Evolutionary conservation across 2,329 filamentous ascomycete genomes (phyloP).

Genomic region (Penicillium oxalicum): DNA sequence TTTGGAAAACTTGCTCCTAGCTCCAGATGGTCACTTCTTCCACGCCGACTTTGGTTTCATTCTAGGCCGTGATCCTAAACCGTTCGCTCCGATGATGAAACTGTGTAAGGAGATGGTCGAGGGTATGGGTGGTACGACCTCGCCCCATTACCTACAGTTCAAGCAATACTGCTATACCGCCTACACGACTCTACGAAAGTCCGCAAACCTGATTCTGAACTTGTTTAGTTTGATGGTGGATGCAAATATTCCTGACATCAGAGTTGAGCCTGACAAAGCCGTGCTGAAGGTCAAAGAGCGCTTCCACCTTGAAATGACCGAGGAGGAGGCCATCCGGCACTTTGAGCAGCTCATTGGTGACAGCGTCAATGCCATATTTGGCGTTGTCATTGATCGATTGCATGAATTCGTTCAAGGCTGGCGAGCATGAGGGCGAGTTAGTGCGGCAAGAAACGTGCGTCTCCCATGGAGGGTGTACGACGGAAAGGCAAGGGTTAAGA

Average conservation of each 20-base stretch:
- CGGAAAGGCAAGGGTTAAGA: no score
- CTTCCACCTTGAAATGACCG: constrained; percentile 83
- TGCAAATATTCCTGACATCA: constrained; percentile 93
- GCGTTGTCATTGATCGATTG: constrained; percentile 88
- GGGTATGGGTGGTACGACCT: constrained; percentile 83
- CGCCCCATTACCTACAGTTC: constrained; percentile 78
- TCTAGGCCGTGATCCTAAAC: constrained; percentile 91
- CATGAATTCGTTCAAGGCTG: constrained; percentile 93
- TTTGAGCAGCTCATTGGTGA: constrained; percentile 89
- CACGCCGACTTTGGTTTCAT: constrained; percentile 99
- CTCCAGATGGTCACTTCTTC: constrained; percentile 91
- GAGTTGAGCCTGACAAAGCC: constrained; percentile 84
- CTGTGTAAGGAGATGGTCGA: constrained; percentile 97
- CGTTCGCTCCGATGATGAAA: constrained; percentile 95
- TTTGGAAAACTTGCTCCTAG: constrained; percentile 86
- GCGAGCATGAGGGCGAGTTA: constrained; percentile 50
- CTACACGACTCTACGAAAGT: constrained; percentile 85
- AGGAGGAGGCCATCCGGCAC: constrained; percentile 84
- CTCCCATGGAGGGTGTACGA: no score
- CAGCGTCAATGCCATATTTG: constrained; percentile 80
- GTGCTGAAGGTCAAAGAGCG: constrained; percentile 92
- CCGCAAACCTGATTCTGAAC: constrained; percentile 84
- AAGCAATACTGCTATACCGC: constrained; percentile 95
- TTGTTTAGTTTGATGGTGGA: constrained; percentile 96
- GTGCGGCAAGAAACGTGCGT: no score